Base-by-base conservation (phyloP, 306 rosid species). In the Biancaea sappan region DNA sequence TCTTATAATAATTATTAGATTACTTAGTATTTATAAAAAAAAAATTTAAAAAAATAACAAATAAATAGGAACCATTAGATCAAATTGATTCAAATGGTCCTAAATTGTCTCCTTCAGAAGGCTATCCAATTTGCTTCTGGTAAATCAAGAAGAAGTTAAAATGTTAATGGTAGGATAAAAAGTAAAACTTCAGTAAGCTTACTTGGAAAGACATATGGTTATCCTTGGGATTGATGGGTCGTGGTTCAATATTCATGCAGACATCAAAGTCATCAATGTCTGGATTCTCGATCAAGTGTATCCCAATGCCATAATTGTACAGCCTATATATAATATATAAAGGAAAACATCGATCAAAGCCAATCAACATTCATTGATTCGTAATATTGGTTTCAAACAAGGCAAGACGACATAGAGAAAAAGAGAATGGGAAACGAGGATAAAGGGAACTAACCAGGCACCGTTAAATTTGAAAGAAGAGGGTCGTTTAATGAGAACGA, bases 401-500 rank as follows among this genome's bases (percentile, higher is more conserved):
- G n/a, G n/a, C n/a, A n/a, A n/a, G n/a, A n/a, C n/a, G 12, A 29
- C 38, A 69, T 6, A 61, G n/a, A 43, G 16, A 57, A 31, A 14
- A 15, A 11, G 8, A 26, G 6, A 37, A 37, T 25, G 31, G 37
- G 16, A 22, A 21, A 15, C 50, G 6, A 2, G 28, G 57, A 31
- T 15, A 19, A n/a, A n/a, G n/a, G n/a, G n/a, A n/a, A 25, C 78
- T 71, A 32, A 88, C 96, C 96, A 91, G 66, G 96, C 96, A 68
- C 96, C 96, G 60, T 80, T 91, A 84, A 91, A 91, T 6, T 87
- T 88, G 89, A 91, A 91, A 73, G 96, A 91, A 60, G 94, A 88
- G 13, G 96, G 96, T 66, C 94, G 86, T 81, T 91, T 91, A 85
- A 91, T 87, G 80, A 84, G 86, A 79, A 84, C 90, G 72, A 91